These are phyloP conservation scores for Irpex sp. DNA, from an alignment of 1,284 basidiomycete species.

Conservation along the genomic window DNA sequence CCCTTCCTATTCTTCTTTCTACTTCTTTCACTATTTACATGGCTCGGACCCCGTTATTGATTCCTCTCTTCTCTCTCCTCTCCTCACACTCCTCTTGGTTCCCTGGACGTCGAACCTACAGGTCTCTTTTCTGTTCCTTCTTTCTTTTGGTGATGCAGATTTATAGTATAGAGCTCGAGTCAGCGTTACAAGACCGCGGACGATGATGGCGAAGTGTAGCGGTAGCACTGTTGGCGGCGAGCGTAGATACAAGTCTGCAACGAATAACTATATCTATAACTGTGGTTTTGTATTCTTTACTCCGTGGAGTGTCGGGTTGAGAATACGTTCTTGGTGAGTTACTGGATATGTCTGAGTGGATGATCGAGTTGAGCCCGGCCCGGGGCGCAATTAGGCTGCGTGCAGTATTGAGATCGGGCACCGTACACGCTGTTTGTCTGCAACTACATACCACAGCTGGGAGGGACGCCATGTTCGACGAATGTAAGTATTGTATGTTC, in stretches of 20 bases:
- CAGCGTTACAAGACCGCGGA: too few species aligned
- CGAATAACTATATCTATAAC: background rate
- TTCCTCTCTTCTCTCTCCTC: background rate
- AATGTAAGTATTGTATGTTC: conserved; percentile 53
- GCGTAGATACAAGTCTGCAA: background rate
- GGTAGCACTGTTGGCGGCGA: background rate
- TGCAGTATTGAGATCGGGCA: too few species aligned
- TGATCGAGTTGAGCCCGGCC: background rate
- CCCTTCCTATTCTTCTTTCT: background rate
- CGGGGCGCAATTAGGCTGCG: background rate
- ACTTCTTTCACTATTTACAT: background rate
- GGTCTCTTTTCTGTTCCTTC: background rate
- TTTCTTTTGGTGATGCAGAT: background rate
- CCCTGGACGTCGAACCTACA: background rate
- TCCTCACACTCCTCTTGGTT: background rate
- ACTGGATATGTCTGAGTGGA: too few species aligned
- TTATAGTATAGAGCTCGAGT: background rate
- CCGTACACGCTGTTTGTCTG: background rate
- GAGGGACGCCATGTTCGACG: conserved; percentile 67
- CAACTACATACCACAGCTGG: background rate
- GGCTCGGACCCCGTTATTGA: background rate
- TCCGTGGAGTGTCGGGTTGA: too few species aligned
- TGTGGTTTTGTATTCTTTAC: too few species aligned
- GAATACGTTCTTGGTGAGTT: too few species aligned
- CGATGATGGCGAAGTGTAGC: background rate